Evolutionary conservation across 2,329 filamentous ascomycete genomes (phyloP), one percentile per base, ranked within the genome.

Genomic region (Diaporthe batatas): DNA sequence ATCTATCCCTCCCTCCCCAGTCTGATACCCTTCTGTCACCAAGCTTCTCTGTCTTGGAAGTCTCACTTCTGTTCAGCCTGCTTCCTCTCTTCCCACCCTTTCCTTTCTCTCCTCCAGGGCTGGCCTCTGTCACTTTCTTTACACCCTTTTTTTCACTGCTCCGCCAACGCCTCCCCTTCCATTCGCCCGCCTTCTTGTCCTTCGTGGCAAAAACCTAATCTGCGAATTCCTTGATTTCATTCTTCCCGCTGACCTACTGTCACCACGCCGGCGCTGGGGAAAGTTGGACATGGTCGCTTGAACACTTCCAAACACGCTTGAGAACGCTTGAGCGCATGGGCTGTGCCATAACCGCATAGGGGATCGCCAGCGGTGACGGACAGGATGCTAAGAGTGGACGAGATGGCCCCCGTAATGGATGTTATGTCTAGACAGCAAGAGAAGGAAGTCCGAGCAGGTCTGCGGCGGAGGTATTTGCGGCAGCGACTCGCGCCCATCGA

Each of bases 211-310:
- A 14, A 47, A 14, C 32, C 36, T 58, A 57, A 68, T 67, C n/a
- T 29, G 39, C 42, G 39, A 34, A 32, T 25, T 44, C 23, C 44
- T n/a, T 25, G 18, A 16, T 62, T 62, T 55, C 54, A 18, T 42
- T 18, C 16, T 25, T 54, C 29, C 29, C 64, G 25, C 29, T 39
- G 12, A 49, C 34, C 49, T 32, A 23, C 32, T 62, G 44, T 44
- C 42, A 69, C 68, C 59, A 74, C 73, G 73, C 73, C 69, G 73
- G 73, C 73, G 73, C 71, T 64, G 53, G 68, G 39, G 25, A 68
- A 44, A 42, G 53, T 62, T 47, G 73, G 73, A 71, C 59, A 74
- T 74, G 68, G 42, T 74, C 49, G 71, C 54, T 68, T 73, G 71
- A 73, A 44, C 39, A 74, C 53, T 16, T 39, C 29, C 18, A 42